phyloP scores from a whole-genome alignment of 768 basidiomycete species.

The Daedaleopsis nitida region DNA sequence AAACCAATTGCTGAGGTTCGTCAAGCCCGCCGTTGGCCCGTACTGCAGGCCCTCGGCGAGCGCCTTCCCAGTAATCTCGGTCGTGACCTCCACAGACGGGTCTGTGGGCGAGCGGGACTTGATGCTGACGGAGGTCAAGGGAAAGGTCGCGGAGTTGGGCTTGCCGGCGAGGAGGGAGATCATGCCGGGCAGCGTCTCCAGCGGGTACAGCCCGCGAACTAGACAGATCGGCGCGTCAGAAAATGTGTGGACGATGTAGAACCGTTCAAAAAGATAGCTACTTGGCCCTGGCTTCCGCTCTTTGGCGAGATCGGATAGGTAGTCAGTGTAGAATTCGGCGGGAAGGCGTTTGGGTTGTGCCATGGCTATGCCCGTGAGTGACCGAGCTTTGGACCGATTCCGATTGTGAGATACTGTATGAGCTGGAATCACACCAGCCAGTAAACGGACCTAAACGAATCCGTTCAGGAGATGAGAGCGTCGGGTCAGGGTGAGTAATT shows the following conservation, averaged over 20 bases:
- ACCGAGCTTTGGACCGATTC: too few relatives aligned
- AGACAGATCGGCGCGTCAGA: not conserved
- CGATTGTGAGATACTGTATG: too few relatives aligned
- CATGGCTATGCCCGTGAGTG: not conserved
- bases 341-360: conserved; percentile 39
- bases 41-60: conserved; percentile 69
- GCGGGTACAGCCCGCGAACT: conserved; percentile 70
- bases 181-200: conserved; percentile 80
- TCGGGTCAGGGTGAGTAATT: too few relatives aligned
- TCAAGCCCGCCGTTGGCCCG: conserved; percentile 71
- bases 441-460: too few relatives aligned
- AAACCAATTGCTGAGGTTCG: conserved; percentile 67
- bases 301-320: conserved; percentile 65
- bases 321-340: conserved; percentile 53
- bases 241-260: not conserved
- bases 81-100: conserved; percentile 53
- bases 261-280: conserved; percentile 37
- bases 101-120: conserved; percentile 59
- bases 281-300: conserved; percentile 56
- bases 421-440: too few relatives aligned
- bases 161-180: conserved; percentile 90
- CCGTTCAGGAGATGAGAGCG: too few relatives aligned
- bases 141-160: conserved; percentile 51
- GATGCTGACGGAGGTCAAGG: conserved; percentile 32
- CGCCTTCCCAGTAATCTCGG: conserved; percentile 39